Evolutionary conservation across 1,284 basidiomycete genomes (phyloP), one percentile per base, ranked within the genome.

Genomic region (Malassezia dermatis): DNA sequence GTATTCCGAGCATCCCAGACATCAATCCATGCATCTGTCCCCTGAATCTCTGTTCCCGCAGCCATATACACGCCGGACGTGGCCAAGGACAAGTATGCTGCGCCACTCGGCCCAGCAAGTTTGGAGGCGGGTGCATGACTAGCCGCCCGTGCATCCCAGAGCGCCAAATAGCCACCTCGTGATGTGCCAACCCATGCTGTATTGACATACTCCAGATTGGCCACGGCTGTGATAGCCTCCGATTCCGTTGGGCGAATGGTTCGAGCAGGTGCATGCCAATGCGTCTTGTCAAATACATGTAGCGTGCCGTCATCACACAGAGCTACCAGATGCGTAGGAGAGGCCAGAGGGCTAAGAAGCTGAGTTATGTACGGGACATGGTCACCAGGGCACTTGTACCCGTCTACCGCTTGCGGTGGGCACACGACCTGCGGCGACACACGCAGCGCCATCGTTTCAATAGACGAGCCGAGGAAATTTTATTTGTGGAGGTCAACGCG

Each of bases 31-130:
- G 66, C 64, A 35, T 73, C 70, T 4, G 53, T 58, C 19, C 63
- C 66, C 24, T 65, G 53, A 49, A 69, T 56, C 47, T 71, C 70
- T 12, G 67, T 71, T 4, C 70, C 70, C 3, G 66, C 65, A 0
- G 66, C 70, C 8, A 71, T 47, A 23, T 60, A 56, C 3, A 51
- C 47, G 27, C 65, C 59, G 19, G 8, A 21, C 15, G 41, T 15
- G 0, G 46, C 51, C 2, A 63, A 48, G 10, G 59, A 58, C 31
- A 68, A 59, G 51, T 67, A 70, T n/a, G 67, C 64, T 13, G 64
- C 63, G 12, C 51, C 51, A 21, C 51, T 53, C 6, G 60, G 52
- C 0, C 65, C 59, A 11, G 46, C 41, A 4, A 67, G 50, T 19
- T 52, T 55, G 54, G 55, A 55, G 0, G 57, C 50, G 0, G 62